These are phyloP conservation scores for Trichosporon faecale DNA, from an alignment of 1,284 basidiomycete species.

Conservation along the genomic window DNA sequence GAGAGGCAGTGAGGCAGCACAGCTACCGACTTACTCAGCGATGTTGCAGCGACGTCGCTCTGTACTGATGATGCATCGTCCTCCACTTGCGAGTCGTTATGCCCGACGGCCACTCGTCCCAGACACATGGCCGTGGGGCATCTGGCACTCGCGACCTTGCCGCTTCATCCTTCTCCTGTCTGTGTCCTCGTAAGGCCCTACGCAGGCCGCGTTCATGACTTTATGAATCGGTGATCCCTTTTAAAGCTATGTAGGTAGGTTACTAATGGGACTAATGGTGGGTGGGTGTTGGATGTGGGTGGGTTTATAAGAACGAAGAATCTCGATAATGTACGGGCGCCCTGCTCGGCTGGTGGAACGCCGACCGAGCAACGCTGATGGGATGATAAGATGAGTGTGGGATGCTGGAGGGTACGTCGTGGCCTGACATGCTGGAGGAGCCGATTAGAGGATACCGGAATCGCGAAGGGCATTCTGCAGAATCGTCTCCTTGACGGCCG, in stretches of 20 bases:
- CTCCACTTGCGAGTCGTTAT: too few relatives aligned
- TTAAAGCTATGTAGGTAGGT: neutral
- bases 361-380: neutral
- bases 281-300: neutral
- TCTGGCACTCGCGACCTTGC: too few relatives aligned
- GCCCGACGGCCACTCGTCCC: too few relatives aligned
- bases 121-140: too few relatives aligned
- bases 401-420: neutral
- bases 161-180: too few relatives aligned
- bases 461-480: constrained; percentile 60
- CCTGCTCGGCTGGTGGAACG: neutral
- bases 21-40: too few relatives aligned
- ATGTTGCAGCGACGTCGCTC: too few relatives aligned
- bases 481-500: constrained; percentile 97
- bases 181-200: too few relatives aligned
- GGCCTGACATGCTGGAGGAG: neutral
- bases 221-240: neutral
- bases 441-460: constrained; percentile 47
- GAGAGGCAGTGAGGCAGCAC: too few relatives aligned
- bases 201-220: neutral
- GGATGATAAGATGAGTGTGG: neutral
- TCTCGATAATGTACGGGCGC: neutral
- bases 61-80: too few relatives aligned
- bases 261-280: neutral
- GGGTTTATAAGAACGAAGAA: neutral